Base-by-base conservation (phyloP, 768 basidiomycete species). In the Pleurotus tuber-regium region DNA sequence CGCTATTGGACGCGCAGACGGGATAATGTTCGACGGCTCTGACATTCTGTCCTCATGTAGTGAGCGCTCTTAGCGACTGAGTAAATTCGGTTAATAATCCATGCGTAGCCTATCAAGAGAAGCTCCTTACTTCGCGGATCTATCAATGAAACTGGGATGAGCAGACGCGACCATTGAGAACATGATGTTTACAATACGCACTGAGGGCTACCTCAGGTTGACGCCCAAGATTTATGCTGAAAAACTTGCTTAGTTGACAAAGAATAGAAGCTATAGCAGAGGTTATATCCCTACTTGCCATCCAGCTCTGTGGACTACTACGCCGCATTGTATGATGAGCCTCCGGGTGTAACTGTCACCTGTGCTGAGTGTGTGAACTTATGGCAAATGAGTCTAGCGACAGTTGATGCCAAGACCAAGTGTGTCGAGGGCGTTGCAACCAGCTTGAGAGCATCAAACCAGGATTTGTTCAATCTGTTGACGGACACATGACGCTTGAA, bases 61-160 rank as follows among this genome's bases (percentile, higher is more conserved):
- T 25, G 46, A 14, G 46, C 46, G 46, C 21, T 23, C 46, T 48
- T 48, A 31, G 35, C 46, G 19, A 48, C 46, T 46, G n/a, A 21
- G 19, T 30, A 31, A 7, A 42, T 25, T 25, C 41, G 41, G 18
- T 19, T 24, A 42, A 18, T 48, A 33, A 8, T 14, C 30, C 31
- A 47, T 23, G 30, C 30, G 46, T 47, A 47, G 14, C 25, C 0
- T 18, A 48, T 48, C 46, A 33, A 48, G 41, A 31, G 46, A 48
- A 48, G 31, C 21, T 48, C 46, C 46, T 48, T 35, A 5, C 46
- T 48, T 30, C 29, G 23, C 46, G 46, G 46, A 48, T 48, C 46
- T 31, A 35, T 48, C 46, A 48, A 33, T 31, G 30, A 9, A 14
- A 7, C 16, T 44, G n/a, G 14, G 30, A 47, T 4, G 31, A 31